Percentiles rank a stretch among this genome's conserved stretches.
Conservation (phyloP, 1,284 basidiomycete species). For the Leccinum cinnamomeum region DNA sequence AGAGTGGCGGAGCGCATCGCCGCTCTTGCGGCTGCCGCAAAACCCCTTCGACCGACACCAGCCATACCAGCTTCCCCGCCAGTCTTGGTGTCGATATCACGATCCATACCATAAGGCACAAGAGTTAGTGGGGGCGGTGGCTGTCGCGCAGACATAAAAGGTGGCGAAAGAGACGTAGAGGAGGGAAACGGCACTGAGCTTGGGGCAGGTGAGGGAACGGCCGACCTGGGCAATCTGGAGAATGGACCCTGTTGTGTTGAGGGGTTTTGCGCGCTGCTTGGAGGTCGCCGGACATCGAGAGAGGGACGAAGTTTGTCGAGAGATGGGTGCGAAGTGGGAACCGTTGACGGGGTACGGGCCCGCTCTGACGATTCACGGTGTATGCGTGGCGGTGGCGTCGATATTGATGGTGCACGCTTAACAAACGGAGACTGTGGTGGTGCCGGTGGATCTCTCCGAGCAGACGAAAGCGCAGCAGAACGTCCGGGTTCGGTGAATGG, state of each 20-base stretch:
- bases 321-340: slow-evolving; percentile 14
- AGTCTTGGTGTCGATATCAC: slow-evolving; percentile 59
- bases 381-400: slow-evolving; percentile 9
- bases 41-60: slow-evolving; percentile 82
- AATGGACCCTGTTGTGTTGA: slow-evolving; percentile 6
- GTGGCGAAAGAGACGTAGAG: slow-evolving; percentile 5
- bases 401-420: slow-evolving; percentile 14
- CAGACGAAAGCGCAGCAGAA: slow-evolving; percentile 16
- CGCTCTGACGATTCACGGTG: slow-evolving; percentile 22
- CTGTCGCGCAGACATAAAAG: slow-evolving; percentile 19
- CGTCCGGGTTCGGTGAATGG: slow-evolving; percentile 20
- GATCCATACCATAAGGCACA: slow-evolving; percentile 1
- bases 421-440: slow-evolving; percentile 13
- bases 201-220: slow-evolving; percentile 11
- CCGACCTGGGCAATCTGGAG: slow-evolving; percentile 6
- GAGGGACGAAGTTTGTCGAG: slow-evolving; percentile 18
- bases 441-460: slow-evolving; percentile 9
- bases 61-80: slow-evolving; percentile 89
- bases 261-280: slow-evolving; percentile 16
- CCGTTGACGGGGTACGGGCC: slow-evolving; percentile 15
- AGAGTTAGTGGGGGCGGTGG: slow-evolving; percentile 21
- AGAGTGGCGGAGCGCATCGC: slow-evolving; percentile 52
- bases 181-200: slow-evolving; percentile 21
- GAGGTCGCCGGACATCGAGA: slow-evolving; percentile 18
- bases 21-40: slow-evolving; percentile 75